Evolutionary conservation across 441 rosid genomes (phyloP).

Genomic region (Gossypium gossypioides): DNA sequence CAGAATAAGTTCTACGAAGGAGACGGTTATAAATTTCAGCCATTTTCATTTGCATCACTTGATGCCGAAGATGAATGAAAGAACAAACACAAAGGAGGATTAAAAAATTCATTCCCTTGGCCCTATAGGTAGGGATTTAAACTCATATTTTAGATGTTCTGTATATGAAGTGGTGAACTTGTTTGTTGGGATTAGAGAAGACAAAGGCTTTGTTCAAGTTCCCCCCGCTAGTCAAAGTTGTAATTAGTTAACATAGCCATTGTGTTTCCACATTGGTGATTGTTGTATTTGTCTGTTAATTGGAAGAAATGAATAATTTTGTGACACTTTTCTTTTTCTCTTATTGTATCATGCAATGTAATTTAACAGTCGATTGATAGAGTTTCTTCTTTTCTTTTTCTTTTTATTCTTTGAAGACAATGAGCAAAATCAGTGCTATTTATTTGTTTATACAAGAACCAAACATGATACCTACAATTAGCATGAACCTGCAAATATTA

Average conservation of each 20-base stretch:
- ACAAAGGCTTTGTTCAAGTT: background rate
- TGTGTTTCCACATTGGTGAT: background rate
- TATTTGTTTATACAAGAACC: background rate
- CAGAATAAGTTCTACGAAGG: conserved; percentile 45
- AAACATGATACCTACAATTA: background rate
- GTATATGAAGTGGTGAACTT: conserved; percentile 3
- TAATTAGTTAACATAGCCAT: background rate
- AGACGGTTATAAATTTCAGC: conserved; percentile 36
- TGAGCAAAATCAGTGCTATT: background rate
- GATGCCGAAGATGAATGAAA: conserved; percentile 37
- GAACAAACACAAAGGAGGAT: background rate
- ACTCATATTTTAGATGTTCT: background rate
- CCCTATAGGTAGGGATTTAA: conserved; percentile 11
- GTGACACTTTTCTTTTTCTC: no score
- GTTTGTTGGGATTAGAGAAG: conserved; percentile 4
- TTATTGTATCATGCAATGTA: background rate
- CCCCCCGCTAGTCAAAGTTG: background rate
- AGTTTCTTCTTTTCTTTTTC: background rate
- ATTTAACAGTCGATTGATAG: background rate
- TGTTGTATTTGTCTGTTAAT: background rate
- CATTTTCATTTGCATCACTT: conserved; percentile 30
- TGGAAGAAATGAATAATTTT: background rate
- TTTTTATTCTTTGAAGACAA: background rate
- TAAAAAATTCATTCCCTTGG: background rate
- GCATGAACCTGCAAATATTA: background rate